Conservation (phyloP, 2,329 filamentous ascomycete genomes). For the Cladosporium sp. region DNA sequence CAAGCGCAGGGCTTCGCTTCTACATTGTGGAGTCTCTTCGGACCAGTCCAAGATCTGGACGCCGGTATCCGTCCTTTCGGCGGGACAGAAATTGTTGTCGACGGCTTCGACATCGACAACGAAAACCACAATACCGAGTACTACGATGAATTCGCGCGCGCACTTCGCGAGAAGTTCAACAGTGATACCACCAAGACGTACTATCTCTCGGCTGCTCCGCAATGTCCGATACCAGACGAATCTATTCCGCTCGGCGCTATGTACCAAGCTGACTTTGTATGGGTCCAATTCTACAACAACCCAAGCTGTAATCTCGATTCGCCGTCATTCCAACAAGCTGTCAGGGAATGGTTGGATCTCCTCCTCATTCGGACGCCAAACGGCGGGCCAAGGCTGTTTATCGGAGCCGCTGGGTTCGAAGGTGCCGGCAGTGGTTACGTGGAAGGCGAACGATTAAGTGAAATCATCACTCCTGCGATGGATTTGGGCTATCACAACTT, state of each 20-base stretch:
- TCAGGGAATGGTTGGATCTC: slow-evolving; percentile 29
- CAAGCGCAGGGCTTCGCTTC: slow-evolving; percentile 31
- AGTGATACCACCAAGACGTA: slow-evolving; percentile 36
- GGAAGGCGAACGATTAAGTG: slow-evolving; percentile 22
- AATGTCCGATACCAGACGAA: slow-evolving; percentile 43
- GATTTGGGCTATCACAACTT: slow-evolving; percentile 25
- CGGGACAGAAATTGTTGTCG: slow-evolving; percentile 37
- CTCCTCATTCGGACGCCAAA: slow-evolving; percentile 12
- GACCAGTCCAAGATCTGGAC: slow-evolving; percentile 23
- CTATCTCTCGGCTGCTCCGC: slow-evolving; percentile 47
- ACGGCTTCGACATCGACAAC: slow-evolving; percentile 53
- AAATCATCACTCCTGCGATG: slow-evolving; percentile 22
- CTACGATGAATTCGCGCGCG: slow-evolving; percentile 26
- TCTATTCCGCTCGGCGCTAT: slow-evolving; percentile 29
- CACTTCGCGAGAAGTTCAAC: slow-evolving; percentile 32
- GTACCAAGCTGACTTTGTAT: slow-evolving; percentile 39
- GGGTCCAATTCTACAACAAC: slow-evolving; percentile 45
- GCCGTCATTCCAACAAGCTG: slow-evolving; percentile 25
- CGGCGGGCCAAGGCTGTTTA: slow-evolving; percentile 26
- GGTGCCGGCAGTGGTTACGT: slow-evolving; percentile 30
- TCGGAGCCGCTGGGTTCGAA: slow-evolving; percentile 28
- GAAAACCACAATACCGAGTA: slow-evolving; percentile 33
- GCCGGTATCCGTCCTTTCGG: slow-evolving; percentile 40
- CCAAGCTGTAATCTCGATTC: slow-evolving; percentile 39
- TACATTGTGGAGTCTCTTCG: slow-evolving; percentile 36